These are phyloP conservation scores for Ascochyta fabae DNA, from an alignment of 2,329 filamentous ascomycete species.

Conservation along the genomic window DNA sequence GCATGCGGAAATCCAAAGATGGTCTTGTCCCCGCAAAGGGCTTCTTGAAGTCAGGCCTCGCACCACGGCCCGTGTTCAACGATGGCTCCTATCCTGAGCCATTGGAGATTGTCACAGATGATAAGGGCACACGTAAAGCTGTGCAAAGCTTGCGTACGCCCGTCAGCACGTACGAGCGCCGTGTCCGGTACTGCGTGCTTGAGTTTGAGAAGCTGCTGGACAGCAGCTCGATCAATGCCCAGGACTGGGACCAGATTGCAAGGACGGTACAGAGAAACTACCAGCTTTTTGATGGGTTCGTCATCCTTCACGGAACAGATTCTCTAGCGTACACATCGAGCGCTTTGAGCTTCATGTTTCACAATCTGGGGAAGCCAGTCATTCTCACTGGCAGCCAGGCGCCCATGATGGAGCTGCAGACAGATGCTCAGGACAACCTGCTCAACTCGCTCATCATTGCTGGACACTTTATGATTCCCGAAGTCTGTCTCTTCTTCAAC, in stretches of 20 bases:
- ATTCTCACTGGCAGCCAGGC: slow-evolving; percentile 76
- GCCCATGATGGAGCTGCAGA: slow-evolving; percentile 88
- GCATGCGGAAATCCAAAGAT: slow-evolving; percentile 82
- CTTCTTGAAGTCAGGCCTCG: slow-evolving; percentile 83
- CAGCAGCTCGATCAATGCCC: slow-evolving; percentile 86
- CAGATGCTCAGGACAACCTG: slow-evolving; percentile 89
- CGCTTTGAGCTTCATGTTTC: slow-evolving; percentile 90
- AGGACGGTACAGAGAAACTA: slow-evolving; percentile 83
- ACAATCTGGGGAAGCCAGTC: slow-evolving; percentile 88
- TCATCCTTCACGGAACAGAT: slow-evolving; percentile 89
- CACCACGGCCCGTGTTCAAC: slow-evolving; percentile 83
- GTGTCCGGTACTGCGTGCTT: slow-evolving; percentile 81
- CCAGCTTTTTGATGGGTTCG: slow-evolving; percentile 86
- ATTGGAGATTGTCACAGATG: slow-evolving; percentile 63
- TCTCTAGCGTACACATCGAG: slow-evolving; percentile 87
- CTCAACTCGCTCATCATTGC: slow-evolving; percentile 88
- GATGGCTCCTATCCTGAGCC: slow-evolving; percentile 68
- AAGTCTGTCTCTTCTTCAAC: slow-evolving; percentile 94
- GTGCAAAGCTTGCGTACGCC: slow-evolving; percentile 80
- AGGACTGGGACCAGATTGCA: slow-evolving; percentile 86
- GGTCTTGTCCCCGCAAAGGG: slow-evolving; percentile 76
- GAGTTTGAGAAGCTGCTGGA: slow-evolving; percentile 87
- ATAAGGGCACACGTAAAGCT: slow-evolving; percentile 54
- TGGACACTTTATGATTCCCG: slow-evolving; percentile 89
- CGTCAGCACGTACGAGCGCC: slow-evolving; percentile 77